These are phyloP conservation scores for Cordyceps cicadae DNA, from an alignment of 2,329 filamentous ascomycete species.

Conservation along the genomic window DNA sequence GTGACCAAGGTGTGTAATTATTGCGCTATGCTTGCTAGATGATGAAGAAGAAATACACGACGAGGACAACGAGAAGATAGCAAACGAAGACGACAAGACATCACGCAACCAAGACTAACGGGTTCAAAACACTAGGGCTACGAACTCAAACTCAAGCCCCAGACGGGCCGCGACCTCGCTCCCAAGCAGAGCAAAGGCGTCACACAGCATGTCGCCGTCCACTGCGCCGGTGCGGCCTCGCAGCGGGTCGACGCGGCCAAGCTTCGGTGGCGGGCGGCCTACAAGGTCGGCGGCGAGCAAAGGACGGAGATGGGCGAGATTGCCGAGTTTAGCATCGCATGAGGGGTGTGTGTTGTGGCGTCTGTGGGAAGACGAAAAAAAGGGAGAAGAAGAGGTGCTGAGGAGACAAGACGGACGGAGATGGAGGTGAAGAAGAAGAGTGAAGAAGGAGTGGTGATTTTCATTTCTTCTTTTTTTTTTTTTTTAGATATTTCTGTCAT, in stretches of 20 bases:
- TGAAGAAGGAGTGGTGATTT: background rate
- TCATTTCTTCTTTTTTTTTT: background rate
- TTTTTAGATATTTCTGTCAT: background rate
- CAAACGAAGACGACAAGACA: too few species aligned
- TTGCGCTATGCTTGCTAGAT: background rate
- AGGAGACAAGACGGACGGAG: too few species aligned
- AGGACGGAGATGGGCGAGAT: conserved; percentile 82
- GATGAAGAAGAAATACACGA: background rate
- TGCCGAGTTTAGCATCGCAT: conserved; percentile 67
- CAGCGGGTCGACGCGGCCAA: conserved; percentile 73
- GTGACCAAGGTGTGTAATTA: conserved; percentile 67
- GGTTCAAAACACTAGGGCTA: conserved; percentile 51
- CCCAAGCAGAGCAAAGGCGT: conserved; percentile 69
- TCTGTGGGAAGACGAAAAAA: background rate
- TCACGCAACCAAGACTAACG: background rate
- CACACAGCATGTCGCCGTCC: conserved; percentile 70
- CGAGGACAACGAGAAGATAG: background rate
- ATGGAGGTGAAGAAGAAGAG: background rate
- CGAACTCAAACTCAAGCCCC: conserved; percentile 72
- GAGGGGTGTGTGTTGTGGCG: too few species aligned
- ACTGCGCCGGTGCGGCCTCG: conserved; percentile 46
- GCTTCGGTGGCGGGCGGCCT: conserved; percentile 81
- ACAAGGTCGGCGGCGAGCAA: conserved; percentile 57
- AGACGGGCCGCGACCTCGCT: conserved; percentile 67
- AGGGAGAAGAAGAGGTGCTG: background rate